Percentiles rank a stretch among this genome's conserved stretches.
phyloP scores from a whole-genome alignment of 1,284 basidiomycete genomes.

The Cryptococcus amylolentus region DNA sequence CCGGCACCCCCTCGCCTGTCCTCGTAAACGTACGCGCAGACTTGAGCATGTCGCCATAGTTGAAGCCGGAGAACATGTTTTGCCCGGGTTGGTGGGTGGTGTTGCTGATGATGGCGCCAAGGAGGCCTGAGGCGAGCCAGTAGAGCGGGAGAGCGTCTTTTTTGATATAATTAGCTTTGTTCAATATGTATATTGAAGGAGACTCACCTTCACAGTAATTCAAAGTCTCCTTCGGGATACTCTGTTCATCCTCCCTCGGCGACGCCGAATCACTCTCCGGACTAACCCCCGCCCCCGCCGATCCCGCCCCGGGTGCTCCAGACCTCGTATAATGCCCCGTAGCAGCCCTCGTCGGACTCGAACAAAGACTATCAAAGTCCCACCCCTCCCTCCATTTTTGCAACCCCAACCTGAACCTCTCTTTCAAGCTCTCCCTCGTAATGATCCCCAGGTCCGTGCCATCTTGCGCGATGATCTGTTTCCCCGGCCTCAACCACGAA shows the following conservation, averaged over 20 bases:
- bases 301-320: too few species aligned
- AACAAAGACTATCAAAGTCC: slow-evolving; percentile 50
- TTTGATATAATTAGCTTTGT: background rate
- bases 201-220: slow-evolving; percentile 44
- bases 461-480: slow-evolving; percentile 31
- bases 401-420: slow-evolving; percentile 37
- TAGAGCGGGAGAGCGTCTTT: slow-evolving; percentile 51
- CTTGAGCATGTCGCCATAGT: slow-evolving; percentile 45
- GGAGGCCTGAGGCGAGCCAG: slow-evolving; percentile 49
- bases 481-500: slow-evolving; percentile 30
- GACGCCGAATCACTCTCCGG: slow-evolving; percentile 2
- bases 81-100: slow-evolving; percentile 23
- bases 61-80: slow-evolving; percentile 35
- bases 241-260: background rate
- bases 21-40: slow-evolving; percentile 44
- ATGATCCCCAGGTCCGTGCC: slow-evolving; percentile 33
- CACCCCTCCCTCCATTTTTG: slow-evolving; percentile 51
- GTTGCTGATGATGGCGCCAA: slow-evolving; percentile 37
- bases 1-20: slow-evolving; percentile 37
- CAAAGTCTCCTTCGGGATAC: slow-evolving; percentile 12
- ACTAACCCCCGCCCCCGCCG: background rate
- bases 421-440: slow-evolving; percentile 29
- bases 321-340: background rate
- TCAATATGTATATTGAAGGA: background rate
- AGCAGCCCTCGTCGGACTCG: slow-evolving; percentile 4